phyloP scores from a whole-genome alignment of 257 asterid genomes.

The Haberlea rhodopensis region DNA sequence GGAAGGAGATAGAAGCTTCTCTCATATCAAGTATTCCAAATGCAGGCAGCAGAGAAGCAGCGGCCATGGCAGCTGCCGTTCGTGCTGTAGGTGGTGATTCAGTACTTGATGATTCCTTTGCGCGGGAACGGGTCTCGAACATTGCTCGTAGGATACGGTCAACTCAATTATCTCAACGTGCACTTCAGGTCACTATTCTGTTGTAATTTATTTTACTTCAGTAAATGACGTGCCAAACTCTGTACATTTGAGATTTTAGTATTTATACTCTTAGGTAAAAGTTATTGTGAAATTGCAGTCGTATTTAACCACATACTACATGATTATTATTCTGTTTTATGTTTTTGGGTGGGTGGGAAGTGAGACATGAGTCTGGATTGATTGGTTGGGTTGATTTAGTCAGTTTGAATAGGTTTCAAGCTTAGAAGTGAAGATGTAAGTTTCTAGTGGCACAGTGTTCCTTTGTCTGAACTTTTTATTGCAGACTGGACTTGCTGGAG shows the following conservation, averaged over 20 bases:
- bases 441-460: not conserved
- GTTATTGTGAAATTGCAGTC: not conserved
- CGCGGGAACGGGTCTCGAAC: slow-evolving; percentile 93
- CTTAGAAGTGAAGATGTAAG: not conserved
- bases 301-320: not conserved
- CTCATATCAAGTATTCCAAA: slow-evolving; percentile 92
- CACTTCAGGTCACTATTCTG: slow-evolving; percentile 63
- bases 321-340: not conserved
- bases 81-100: slow-evolving; percentile 99
- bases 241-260: not conserved
- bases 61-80: slow-evolving; percentile 98
- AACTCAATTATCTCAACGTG: slow-evolving; percentile 89
- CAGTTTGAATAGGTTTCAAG: not conserved
- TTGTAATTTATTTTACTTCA: slow-evolving; percentile 1
- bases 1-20: slow-evolving; percentile 98
- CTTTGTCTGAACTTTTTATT: slow-evolving; percentile 25
- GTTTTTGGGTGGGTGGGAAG: not conserved
- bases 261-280: not conserved
- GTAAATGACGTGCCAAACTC: not conserved
- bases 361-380: not conserved
- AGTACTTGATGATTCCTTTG: slow-evolving; percentile 90
- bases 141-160: slow-evolving; percentile 94
- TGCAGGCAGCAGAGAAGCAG: slow-evolving; percentile 99
- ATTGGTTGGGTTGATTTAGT: not conserved
- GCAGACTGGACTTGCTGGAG: slow-evolving; percentile 91